These are phyloP conservation scores for Alternaria rosae DNA, from an alignment of 2,329 filamentous ascomycete genomes.

Conservation along the genomic window DNA sequence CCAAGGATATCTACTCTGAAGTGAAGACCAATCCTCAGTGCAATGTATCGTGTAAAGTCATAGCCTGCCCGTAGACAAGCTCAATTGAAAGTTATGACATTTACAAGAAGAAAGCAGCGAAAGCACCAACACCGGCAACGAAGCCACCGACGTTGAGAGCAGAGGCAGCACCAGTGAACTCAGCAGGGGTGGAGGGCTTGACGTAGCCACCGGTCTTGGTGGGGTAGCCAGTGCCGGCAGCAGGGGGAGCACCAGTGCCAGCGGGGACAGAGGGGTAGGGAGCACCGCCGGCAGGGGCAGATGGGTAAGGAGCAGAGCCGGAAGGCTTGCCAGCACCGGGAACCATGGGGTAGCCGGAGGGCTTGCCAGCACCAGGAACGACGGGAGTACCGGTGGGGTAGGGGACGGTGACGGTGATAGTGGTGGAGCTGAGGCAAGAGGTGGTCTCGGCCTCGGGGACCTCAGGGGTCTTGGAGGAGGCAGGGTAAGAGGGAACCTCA, in stretches of 20 bases:
- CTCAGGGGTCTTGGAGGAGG: constrained; percentile 11
- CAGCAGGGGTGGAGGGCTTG: constrained; percentile 41
- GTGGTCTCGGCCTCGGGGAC: constrained; percentile 22
- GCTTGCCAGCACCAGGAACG: constrained; percentile 11
- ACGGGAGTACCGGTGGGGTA: constrained; percentile 45
- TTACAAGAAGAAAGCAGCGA: constrained; percentile 55
- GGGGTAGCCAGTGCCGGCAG: constrained; percentile 39
- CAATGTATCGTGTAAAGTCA: constrained; percentile 50
- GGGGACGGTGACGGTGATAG: constrained; percentile 53
- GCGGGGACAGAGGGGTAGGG: constrained; percentile 24
- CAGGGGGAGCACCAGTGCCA: constrained; percentile 14
- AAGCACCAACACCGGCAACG: constrained; percentile 52
- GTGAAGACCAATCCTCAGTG: constrained; percentile 26
- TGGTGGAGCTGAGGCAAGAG: constrained; percentile 52
- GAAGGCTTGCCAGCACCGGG: constrained; percentile 8
- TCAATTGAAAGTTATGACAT: constrained; percentile 46
- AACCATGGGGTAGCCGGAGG: constrained; percentile 40
- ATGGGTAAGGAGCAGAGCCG: constrained; percentile 24
- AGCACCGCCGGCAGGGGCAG: constrained; percentile 7
- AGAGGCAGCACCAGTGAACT: constrained; percentile 51
- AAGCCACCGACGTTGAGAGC: constrained; percentile 47
- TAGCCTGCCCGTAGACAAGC: constrained; percentile 43
- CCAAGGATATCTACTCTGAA: constrained; percentile 37
- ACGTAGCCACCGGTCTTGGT: constrained; percentile 41
- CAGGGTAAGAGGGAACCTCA: constrained; percentile 1